Evolutionary conservation across 2,329 filamentous ascomycete species (phyloP), one percentile per base, ranked within the genome.

Genomic region (Mycocentrospora acerina): DNA sequence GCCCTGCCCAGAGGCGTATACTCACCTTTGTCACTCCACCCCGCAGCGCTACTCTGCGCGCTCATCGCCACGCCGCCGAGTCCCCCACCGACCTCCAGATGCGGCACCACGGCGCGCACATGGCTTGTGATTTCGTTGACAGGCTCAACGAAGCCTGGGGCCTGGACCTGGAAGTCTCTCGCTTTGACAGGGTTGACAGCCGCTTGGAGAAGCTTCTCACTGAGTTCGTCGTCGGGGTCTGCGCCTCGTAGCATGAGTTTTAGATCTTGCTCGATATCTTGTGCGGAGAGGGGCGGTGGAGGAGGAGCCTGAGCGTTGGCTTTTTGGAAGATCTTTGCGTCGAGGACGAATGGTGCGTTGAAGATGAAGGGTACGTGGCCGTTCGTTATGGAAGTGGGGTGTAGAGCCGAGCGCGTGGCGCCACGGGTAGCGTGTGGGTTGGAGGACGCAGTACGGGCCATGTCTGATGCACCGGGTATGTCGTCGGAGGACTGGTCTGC

Each of bases 371-470:
- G 71, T 32, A 72, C 58, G 16, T 52, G 61, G 43, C 48, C 68
- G 27, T 67, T 67, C 2, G 66, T 66, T 11, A 70, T 64, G 10
- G 65, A 74, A 1, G 78, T 52, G 14, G 81, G 69, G 44, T 81
- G 75, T 27, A 83, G 70, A 6, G 78, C 73, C 34, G 74, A 78
- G 37, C 78, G 70, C 5, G 74, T 71, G 46, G 76, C 69, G 61
- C 78, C 68, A 51, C 71, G 56, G 46, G 71, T 64, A 63, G 78
- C 58, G 71, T 84, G 65, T 64, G 79, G 68, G 29, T 78, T 81
- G 39, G 78, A 77, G 37, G 76, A 80, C 14, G 78, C 71, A 10
- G 78, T 79, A 26, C 81, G 77, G 34, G 79, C 76, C 80, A 84
- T 84, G 37, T 80, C 80, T 4, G 72, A 63, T 1, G 77, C 68